A percentile compares a stretch with the other conserved stretches of the same genome.
Conservation (phyloP, 2,329 filamentous ascomycete species). For the Aspergillus bombycis region DNA sequence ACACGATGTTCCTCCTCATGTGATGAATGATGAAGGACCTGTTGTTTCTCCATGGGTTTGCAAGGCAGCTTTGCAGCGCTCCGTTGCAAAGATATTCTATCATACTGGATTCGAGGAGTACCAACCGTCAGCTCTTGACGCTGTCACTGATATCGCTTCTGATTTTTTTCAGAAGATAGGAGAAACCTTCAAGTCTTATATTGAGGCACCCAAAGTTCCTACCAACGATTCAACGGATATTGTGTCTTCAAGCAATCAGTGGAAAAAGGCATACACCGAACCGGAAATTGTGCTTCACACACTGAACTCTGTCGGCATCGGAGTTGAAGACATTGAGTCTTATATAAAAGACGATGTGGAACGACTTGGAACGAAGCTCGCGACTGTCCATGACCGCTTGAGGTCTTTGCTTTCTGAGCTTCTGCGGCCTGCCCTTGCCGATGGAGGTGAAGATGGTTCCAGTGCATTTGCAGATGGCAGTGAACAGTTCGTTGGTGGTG, state of each 20-base stretch:
- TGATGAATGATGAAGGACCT: conserved; percentile 84
- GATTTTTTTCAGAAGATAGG: conserved; percentile 89
- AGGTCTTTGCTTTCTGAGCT: conserved; percentile 91
- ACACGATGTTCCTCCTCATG: conserved; percentile 82
- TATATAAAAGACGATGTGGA: conserved; percentile 97
- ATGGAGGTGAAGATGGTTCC: conserved; percentile 79
- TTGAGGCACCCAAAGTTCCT: conserved; percentile 77
- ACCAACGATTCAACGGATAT: conserved; percentile 50
- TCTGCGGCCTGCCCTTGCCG: conserved; percentile 82
- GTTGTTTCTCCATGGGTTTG: conserved; percentile 84
- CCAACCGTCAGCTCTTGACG: conserved; percentile 89
- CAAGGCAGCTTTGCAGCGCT: conserved; percentile 82
- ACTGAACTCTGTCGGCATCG: conserved; percentile 79
- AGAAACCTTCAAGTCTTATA: conserved; percentile 77
- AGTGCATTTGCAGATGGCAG: conserved; percentile 94
- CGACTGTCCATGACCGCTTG: conserved; percentile 90
- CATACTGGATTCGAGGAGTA: conserved; percentile 96
- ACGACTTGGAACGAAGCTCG: conserved; percentile 75
- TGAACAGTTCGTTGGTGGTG: conserved; percentile 93
- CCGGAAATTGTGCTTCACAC: conserved; percentile 89
- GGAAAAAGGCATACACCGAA: conserved; percentile 71
- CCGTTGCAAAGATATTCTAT: conserved; percentile 92
- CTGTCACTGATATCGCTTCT: conserved; percentile 83
- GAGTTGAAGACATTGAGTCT: conserved; percentile 76
- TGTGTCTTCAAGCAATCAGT: conserved; percentile 42